Conservation (phyloP, 179 eudicot species). For the Monotropa hypopitys region DNA sequence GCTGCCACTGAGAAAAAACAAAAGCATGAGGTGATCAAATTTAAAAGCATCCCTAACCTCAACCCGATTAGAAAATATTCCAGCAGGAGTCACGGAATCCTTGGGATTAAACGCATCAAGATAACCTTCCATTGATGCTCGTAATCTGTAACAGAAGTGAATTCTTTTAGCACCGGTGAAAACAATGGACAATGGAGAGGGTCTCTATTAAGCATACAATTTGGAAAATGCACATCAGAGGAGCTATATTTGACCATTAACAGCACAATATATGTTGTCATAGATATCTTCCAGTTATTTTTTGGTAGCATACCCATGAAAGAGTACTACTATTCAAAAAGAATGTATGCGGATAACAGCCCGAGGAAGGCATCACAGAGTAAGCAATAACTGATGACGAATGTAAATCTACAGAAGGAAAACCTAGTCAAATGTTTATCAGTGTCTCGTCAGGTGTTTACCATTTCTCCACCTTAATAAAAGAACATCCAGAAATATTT, state of each 20-base stretch:
- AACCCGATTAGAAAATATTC: conserved; percentile 69
- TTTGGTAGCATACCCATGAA: neutral
- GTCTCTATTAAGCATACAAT: neutral
- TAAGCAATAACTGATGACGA: neutral
- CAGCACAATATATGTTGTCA: neutral
- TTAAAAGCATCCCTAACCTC: conserved; percentile 38
- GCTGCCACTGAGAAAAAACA: neutral
- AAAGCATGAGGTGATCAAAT: neutral
- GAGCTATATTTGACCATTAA: neutral
- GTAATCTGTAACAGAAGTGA: conserved; percentile 39
- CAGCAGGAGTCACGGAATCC: conserved; percentile 61
- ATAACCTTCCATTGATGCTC: conserved; percentile 81
- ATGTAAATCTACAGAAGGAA: too few species aligned
- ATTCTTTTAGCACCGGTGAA: neutral
- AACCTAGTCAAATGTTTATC: neutral
- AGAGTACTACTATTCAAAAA: neutral
- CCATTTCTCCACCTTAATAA: neutral
- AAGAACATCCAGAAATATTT: neutral
- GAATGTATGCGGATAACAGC: neutral
- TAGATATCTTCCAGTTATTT: neutral
- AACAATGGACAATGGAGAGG: neutral
- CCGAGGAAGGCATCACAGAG: neutral
- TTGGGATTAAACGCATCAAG: conserved; percentile 73
- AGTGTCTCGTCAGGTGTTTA: neutral
- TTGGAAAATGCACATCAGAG: neutral